Evolutionary conservation across 1,139 yeast genomes (phyloP), one percentile per base, ranked within the genome.

Genomic region (Yarrowia galli): DNA sequence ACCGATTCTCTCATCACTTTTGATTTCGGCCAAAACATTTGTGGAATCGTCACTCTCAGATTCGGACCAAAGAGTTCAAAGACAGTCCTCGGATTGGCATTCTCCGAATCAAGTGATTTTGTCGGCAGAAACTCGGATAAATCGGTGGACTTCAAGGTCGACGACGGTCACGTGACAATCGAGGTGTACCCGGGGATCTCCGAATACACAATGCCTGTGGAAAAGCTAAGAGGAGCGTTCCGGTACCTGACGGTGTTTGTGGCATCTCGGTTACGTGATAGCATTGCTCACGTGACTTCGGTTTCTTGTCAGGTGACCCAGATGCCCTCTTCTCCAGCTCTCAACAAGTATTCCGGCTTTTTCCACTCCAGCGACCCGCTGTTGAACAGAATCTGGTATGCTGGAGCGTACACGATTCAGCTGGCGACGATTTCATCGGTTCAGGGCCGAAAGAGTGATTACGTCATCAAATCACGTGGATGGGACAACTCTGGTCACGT

Each of bases 401-500:
- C 61, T 40, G 61, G 61, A 54, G 61, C 61, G 7, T 54, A 54
- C 18, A 54, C 61, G 3, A 25, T 54, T n/a, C 61, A 54, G 48
- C 38, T 54, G 16, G 40, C 61, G 2, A 54, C 61, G 1, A 40
- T 54, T n/a, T 38, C 46, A 1, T 54, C 61, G 8, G 46, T 40
- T 2, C 46, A 38, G n/a, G 61, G 61, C 3, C 61, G 61, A 1
- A 38, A 40, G 42, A 40, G 23, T 4, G 61, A 54, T 15, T 40
- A 54, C 13, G 61, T 54, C n/a, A 23, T 54, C 25, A 40, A 38
- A 16, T 40, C 46, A 22, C 46, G 46, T n/a, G 61, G 61, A 6
- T 54, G 61, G 61, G 46, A 54, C 7, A 54, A 54, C 28, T 38
- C 46, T n/a, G 61, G 46, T n/a, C 61, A 54, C 23, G 61, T 54